These are phyloP conservation scores for Metschnikowia dekortorum DNA, from an alignment of 805 yeast genomes.

Conservation along the genomic window DNA sequence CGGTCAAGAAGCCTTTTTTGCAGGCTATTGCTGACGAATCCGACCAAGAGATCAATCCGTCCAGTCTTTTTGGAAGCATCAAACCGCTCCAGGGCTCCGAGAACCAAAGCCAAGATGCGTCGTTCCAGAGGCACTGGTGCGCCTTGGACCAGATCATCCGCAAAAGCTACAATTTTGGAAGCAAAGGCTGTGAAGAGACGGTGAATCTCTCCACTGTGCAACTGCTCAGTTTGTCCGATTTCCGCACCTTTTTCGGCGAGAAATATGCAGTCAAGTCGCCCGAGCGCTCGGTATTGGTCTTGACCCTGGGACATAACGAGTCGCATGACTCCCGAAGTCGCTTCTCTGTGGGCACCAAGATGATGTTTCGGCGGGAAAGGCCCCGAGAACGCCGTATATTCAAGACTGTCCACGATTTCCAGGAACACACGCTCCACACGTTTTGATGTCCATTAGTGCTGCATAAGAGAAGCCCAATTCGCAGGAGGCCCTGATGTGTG, in stretches of 20 bases:
- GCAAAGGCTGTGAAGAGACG: slow-evolving; percentile 25
- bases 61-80: slow-evolving; percentile 21
- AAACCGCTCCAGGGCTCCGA: slow-evolving; percentile 28
- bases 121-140: slow-evolving; percentile 36
- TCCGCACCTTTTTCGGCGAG: slow-evolving; percentile 31
- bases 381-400: neutral
- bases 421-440: neutral
- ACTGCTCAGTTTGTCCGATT: slow-evolving; percentile 26
- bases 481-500: slow-evolving; percentile 3
- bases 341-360: neutral
- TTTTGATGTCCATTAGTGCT: neutral
- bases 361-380: neutral
- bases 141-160: slow-evolving; percentile 48
- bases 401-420: neutral
- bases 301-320: slow-evolving; percentile 4
- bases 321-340: neutral
- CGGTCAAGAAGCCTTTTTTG: slow-evolving; percentile 29
- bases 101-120: slow-evolving; percentile 14
- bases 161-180: slow-evolving; percentile 38
- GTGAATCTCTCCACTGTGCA: slow-evolving; percentile 30
- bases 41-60: slow-evolving; percentile 10
- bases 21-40: slow-evolving; percentile 5
- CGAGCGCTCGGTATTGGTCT: slow-evolving; percentile 31
- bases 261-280: slow-evolving; percentile 34
- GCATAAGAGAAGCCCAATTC: neutral